Evolutionary conservation across 257 asterid genomes (phyloP).

Genomic region (Asclepias syriaca): DNA sequence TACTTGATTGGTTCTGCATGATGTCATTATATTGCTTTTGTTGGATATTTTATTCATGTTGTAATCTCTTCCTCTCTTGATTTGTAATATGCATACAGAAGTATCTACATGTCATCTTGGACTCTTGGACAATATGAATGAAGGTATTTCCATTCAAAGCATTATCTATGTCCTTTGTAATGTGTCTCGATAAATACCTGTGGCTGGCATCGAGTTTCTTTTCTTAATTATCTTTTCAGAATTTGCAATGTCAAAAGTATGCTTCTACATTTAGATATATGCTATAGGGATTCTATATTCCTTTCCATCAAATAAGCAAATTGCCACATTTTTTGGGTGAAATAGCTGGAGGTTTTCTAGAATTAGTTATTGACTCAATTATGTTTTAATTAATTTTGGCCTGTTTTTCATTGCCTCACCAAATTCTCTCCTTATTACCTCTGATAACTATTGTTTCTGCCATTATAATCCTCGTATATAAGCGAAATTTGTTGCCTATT

Average conservation of each 20-base stretch:
- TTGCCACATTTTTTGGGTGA: not conserved
- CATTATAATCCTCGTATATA: not conserved
- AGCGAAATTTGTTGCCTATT: not conserved
- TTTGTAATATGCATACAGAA: slow-evolving; percentile 49
- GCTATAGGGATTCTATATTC: not conserved
- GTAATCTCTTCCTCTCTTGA: slow-evolving; percentile 19
- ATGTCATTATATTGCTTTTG: not conserved
- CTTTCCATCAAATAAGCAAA: not conserved
- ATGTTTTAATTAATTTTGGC: not conserved
- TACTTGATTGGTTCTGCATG: no score
- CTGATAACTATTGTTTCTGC: not conserved
- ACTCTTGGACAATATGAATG: slow-evolving; percentile 46
- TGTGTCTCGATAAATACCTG: not conserved
- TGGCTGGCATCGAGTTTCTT: not conserved
- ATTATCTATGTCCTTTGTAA: not conserved
- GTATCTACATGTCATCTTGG: slow-evolving; percentile 71
- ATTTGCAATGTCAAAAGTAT: not conserved
- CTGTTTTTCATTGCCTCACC: not conserved
- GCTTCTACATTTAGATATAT: not conserved
- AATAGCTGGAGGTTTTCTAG: not conserved
- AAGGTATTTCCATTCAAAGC: slow-evolving; percentile 36
- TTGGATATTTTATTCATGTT: slow-evolving; percentile 17
- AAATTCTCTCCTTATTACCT: not conserved
- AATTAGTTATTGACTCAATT: not conserved
- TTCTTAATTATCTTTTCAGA: not conserved